Base-by-base conservation (phyloP, 805 yeast genomes). In the Lipomyces mesembrius region DNA sequence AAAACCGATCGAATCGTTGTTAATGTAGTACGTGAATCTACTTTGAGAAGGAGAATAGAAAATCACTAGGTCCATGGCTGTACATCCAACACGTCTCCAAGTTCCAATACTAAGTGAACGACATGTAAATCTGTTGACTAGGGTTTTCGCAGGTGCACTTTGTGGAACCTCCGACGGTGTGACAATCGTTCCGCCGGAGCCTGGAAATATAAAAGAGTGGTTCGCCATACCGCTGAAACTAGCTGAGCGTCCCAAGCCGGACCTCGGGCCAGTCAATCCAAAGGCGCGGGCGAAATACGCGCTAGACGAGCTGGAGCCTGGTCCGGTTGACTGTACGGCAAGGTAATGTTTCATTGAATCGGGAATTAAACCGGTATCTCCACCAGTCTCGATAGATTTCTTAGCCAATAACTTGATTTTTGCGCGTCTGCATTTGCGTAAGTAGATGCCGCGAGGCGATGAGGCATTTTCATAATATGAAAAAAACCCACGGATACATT, bases 321-420 rank as follows among this genome's bases (percentile, higher is more conserved):
- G 62, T n/a, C 71, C 68, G 20, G 65, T 49, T 6, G 63, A 27
- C 43, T 63, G 71, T 20, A 39, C 57, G 12, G 71, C 67, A 9
- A 67, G 62, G 43, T 67, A 67, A 6, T 63, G 71, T 43, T 64
- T 67, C 71, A 67, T 68, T 6, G 71, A 67, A 8, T 68, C 71
- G 6, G 71, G 71, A 17, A 69, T 68, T 49, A 53, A 56, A 51
- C 68, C 71, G 25, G 51, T 37, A 20, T 69, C 72, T 22, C 64
- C 71, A n/a, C 71, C 72, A 25, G 64, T 63, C 55, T 69, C 72
- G 49, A 67, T 64, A 2, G 68, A 67, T 34, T 67, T 66, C 59
- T 67, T 69, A 1, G 71, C 71, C 17, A 69, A 20, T 7, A 68
- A 61, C 53, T 69, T 69, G n/a, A 69, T 63, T 54, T 69, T 69